phyloP scores from a whole-genome alignment of 495 filamentous ascomycete species.

The Amorphotheca resinae region DNA sequence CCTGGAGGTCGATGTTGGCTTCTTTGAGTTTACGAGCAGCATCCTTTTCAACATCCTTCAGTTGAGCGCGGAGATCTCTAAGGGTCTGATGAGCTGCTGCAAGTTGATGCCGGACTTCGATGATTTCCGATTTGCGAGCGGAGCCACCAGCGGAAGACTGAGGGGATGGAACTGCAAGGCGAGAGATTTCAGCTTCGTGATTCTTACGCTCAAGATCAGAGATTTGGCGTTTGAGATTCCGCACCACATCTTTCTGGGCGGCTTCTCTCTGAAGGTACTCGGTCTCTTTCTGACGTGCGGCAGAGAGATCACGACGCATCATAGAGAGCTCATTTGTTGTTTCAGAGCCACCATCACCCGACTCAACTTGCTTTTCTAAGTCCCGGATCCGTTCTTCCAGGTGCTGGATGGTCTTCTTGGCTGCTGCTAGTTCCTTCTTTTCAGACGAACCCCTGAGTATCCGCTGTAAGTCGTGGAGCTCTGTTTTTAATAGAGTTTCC shows the following conservation, averaged over 20 bases:
- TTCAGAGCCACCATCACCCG: conserved; percentile 24
- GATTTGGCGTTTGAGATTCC: conserved; percentile 35
- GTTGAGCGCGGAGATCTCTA: conserved; percentile 45
- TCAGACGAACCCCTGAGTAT: conserved; percentile 27
- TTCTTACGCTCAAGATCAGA: conserved; percentile 34
- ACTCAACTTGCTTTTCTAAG: conserved; percentile 33
- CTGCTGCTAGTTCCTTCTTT: conserved; percentile 23
- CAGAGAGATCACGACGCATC: conserved; percentile 47
- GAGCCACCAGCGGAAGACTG: conserved; percentile 27
- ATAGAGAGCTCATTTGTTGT: conserved; percentile 38
- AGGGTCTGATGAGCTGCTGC: conserved; percentile 47
- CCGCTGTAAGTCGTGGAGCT: conserved; percentile 38
- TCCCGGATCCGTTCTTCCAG: conserved; percentile 46
- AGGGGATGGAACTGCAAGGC: conserved; percentile 15
- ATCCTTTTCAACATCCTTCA: conserved; percentile 44
- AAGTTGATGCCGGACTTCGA: conserved; percentile 49
- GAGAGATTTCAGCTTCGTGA: conserved; percentile 31
- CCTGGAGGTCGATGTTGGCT: conserved; percentile 34
- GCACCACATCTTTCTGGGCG: conserved; percentile 41
- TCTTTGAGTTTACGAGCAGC: conserved; percentile 33
- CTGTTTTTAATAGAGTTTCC: conserved; percentile 36
- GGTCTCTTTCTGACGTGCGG: conserved; percentile 50
- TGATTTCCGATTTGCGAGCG: conserved; percentile 48
- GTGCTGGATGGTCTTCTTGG: conserved; percentile 43
- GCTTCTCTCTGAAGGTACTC: conserved; percentile 50